These are phyloP conservation scores for Tylopilus plumbeoviolaceoides DNA, from an alignment of 768 basidiomycete species.

Conservation along the genomic window DNA sequence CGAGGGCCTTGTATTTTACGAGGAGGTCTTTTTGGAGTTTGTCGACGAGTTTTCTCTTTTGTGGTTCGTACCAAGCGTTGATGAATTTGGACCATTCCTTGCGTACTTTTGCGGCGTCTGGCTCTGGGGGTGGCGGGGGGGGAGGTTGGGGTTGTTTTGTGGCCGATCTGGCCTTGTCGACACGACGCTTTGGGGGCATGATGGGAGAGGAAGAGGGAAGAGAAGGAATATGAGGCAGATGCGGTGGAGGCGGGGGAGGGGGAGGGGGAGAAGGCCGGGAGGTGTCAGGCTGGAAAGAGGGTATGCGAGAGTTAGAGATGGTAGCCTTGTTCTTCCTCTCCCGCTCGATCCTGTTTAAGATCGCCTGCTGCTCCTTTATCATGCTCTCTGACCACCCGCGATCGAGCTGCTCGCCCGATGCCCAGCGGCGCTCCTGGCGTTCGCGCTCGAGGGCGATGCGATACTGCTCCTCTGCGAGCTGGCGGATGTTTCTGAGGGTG, in stretches of 20 bases:
- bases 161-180: constrained; percentile 14
- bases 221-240: constrained; percentile 14
- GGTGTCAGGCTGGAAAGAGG: constrained; percentile 7
- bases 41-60: constrained; percentile 26
- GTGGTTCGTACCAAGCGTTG: constrained; percentile 29
- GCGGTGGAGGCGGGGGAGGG: constrained; percentile 9
- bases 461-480: constrained; percentile 46
- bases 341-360: constrained; percentile 47
- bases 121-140: constrained; percentile 18
- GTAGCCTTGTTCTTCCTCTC: constrained; percentile 24
- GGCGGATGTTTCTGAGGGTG: constrained; percentile 42
- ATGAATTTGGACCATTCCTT: constrained; percentile 30
- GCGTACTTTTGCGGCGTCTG: constrained; percentile 23
- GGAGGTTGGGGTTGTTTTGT: constrained; percentile 5
- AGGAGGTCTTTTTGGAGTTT: constrained; percentile 30
- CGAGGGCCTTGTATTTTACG: constrained; percentile 29
- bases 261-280: background rate
- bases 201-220: background rate
- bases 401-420: constrained; percentile 35
- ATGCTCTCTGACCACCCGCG: constrained; percentile 32
- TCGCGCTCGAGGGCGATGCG: constrained; percentile 42
- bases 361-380: constrained; percentile 38
- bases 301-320: background rate
- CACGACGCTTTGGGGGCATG: constrained; percentile 32
- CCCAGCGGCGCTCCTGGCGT: constrained; percentile 47